phyloP scores from a whole-genome alignment of 2,329 filamentous ascomycete genomes.

The Nothophaeocryptopus gaeumannii region DNA sequence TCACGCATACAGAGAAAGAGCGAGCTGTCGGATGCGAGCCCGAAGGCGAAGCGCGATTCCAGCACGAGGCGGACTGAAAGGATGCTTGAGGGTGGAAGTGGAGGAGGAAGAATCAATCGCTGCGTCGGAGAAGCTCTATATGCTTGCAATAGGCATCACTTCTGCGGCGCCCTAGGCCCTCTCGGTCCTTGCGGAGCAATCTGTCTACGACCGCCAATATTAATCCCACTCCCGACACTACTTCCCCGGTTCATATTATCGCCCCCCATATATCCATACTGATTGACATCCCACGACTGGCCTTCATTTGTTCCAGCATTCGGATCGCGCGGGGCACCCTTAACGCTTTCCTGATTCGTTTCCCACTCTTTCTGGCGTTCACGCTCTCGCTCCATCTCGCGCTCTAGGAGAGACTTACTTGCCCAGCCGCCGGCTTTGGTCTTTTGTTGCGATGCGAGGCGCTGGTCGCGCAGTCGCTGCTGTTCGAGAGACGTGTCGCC shows the following conservation, averaged over 20 bases:
- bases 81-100: no score
- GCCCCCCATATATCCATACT: conserved; percentile 74
- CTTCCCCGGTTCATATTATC: conserved; percentile 68
- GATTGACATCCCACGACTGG: conserved; percentile 70
- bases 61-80: no score
- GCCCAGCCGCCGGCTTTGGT: conserved; percentile 64
- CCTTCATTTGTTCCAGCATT: conserved; percentile 66
- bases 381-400: conserved; percentile 77
- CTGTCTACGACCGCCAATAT: conserved; percentile 67
- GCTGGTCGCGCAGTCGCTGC: conserved; percentile 60
- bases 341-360: conserved; percentile 65
- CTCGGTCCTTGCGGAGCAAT: conserved; percentile 52
- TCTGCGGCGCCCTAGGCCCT: conserved; percentile 65
- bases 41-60: no score
- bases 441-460: conserved; percentile 56
- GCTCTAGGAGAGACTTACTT: conserved; percentile 68
- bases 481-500: conserved; percentile 40
- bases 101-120: background rate
- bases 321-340: conserved; percentile 52
- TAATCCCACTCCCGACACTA: conserved; percentile 57
- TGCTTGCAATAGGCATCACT: conserved; percentile 28
- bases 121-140: conserved; percentile 10
- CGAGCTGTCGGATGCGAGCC: no score
- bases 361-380: conserved; percentile 79
- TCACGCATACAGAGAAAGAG: no score